A percentile compares a stretch with the other conserved stretches of the same genome.
phyloP scores from a whole-genome alignment of 371 early-diverging fungal species.

The Synchytrium microbalum region DNA sequence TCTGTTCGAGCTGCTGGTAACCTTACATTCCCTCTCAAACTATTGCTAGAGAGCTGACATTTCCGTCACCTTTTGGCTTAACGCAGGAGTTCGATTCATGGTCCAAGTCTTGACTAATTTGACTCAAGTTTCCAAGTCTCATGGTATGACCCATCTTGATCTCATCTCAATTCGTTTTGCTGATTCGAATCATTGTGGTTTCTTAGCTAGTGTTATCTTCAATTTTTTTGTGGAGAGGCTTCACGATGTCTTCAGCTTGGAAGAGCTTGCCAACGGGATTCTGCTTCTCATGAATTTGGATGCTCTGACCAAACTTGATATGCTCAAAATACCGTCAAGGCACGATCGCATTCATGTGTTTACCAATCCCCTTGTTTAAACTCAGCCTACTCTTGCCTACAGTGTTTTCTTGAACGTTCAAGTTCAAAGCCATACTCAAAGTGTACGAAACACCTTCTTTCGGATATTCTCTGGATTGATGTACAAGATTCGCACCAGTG shows the following conservation, averaged over 20 bases:
- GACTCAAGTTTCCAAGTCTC: constrained; percentile 1
- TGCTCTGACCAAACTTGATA: constrained; percentile 22
- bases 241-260: constrained; percentile 37
- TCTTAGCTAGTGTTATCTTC: constrained; percentile 28
- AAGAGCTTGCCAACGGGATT: constrained; percentile 25
- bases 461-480: constrained; percentile 39
- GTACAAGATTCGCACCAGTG: constrained; percentile 23
- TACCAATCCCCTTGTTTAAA: too few relatives aligned
- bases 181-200: not conserved
- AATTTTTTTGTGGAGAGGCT: constrained; percentile 35
- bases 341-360: not conserved
- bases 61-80: too few relatives aligned
- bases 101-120: not conserved
- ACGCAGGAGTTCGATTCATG: not conserved
- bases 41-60: too few relatives aligned
- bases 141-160: constrained; percentile 21
- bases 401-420: constrained; percentile 50
- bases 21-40: constrained; percentile 1
- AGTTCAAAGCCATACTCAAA: constrained; percentile 55
- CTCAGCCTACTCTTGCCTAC: not conserved
- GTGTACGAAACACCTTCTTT: constrained; percentile 44
- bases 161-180: constrained; percentile 25
- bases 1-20: constrained; percentile 76
- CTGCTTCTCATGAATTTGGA: constrained; percentile 22
- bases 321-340: constrained; percentile 17